Base-by-base conservation (phyloP, 1,284 basidiomycete species). In the Tilletiopsis washingtonensis region DNA sequence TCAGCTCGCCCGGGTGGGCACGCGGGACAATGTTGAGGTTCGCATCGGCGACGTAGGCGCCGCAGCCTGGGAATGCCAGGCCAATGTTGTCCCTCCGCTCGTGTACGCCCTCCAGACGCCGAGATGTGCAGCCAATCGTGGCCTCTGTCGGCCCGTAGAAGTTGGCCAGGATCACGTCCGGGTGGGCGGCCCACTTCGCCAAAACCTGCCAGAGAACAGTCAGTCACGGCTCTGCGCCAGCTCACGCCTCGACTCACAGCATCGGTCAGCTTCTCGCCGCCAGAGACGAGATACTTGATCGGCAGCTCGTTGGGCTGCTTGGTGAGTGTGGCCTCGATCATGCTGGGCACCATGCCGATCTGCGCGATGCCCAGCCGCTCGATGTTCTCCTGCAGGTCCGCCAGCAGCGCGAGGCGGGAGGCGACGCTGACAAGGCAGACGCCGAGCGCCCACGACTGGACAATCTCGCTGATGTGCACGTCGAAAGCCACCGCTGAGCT, bases 131-230 rank as follows among this genome's bases (percentile, higher is more conserved):
- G 38, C 68, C 68, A 43, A 71, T 71, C 2, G 67, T 62, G 3
- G 64, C 64, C 46, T 71, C 69, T 14, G 67, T 71, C 3, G 69
- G 69, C 15, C 69, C 69, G 42, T 71, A 71, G 1, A 64, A 61
- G 27, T 71, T 69, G 38, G 67, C 51, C 4, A 68, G 54, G 3
- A 62, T 51, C 2, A 27, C 29, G 15, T 32, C 42, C 3, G 19
- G 20, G 2, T 48, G n/a, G n/a, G 45, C 57, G 5, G 54, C 45
- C 20, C 51, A 49, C 20, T 19, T 47, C 12, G 25, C 15, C 9
- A 36, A 14, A 12, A 36, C 32, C 32, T 34, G 3, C 12, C 17
- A 17, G 17, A 34, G 32, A 11, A 2, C 32, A 12, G 2, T 11
- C 32, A 17, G 17, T 34, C 32, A 34, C 12, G 12, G 32, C 32